Evolutionary conservation across 345 rosid species (phyloP).

Genomic region (Corchorus capsularis): DNA sequence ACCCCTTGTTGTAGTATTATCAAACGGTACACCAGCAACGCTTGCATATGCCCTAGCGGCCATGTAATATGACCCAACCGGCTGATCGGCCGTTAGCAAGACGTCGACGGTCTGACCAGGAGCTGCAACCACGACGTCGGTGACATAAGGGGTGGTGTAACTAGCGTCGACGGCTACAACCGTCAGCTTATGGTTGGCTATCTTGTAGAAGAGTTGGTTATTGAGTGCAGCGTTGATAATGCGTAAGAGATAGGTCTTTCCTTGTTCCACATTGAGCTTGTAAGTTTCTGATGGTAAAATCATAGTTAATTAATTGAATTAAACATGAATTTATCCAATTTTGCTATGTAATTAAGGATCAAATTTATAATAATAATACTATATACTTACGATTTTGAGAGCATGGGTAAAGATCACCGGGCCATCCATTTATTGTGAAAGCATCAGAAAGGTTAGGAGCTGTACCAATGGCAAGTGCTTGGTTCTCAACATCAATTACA

Average conservation of each 20-base stretch:
- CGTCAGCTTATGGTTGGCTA: slow-evolving; percentile 77
- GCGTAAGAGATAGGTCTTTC: slow-evolving; percentile 75
- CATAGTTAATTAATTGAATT: neutral
- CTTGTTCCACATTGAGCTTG: slow-evolving; percentile 57
- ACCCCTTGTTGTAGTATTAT: slow-evolving; percentile 69
- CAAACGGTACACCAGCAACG: slow-evolving; percentile 32
- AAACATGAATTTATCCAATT: too few relatives aligned
- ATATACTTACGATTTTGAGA: slow-evolving; percentile 52
- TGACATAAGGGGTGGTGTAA: slow-evolving; percentile 63
- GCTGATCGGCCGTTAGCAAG: slow-evolving; percentile 61
- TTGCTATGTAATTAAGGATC: neutral
- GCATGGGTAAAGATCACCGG: slow-evolving; percentile 89
- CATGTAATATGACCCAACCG: slow-evolving; percentile 70
- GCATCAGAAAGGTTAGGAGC: slow-evolving; percentile 73
- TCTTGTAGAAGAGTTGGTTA: slow-evolving; percentile 73
- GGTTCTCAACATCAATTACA: slow-evolving; percentile 55
- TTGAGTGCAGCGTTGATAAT: slow-evolving; percentile 93
- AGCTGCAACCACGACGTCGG: slow-evolving; percentile 59
- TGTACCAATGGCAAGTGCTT: slow-evolving; percentile 56
- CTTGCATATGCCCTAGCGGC: slow-evolving; percentile 67
- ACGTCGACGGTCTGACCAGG: slow-evolving; percentile 83
- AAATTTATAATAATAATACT: neutral
- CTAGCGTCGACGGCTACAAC: slow-evolving; percentile 77
- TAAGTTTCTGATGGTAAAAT: slow-evolving; percentile 43
- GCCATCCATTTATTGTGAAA: slow-evolving; percentile 81